A percentile compares a stretch with the other conserved stretches of the same genome.
phyloP scores from a whole-genome alignment of 2,329 filamentous ascomycete genomes.

The Chrysosporium queenslandicum region DNA sequence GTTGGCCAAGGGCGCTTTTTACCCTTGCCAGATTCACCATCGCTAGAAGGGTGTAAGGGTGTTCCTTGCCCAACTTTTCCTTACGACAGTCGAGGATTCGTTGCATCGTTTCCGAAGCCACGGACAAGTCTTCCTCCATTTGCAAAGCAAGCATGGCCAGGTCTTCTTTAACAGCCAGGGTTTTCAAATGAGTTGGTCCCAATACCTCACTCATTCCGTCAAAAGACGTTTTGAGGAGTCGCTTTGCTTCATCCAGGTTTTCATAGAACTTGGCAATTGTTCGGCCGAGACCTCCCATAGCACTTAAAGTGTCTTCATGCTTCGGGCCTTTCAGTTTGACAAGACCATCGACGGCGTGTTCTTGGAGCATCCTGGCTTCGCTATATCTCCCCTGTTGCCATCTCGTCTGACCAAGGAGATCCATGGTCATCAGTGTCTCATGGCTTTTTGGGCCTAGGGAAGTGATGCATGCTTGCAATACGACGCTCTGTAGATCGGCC shows the following conservation, averaged over 20 bases:
- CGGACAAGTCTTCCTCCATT: background rate
- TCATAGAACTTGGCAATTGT: background rate
- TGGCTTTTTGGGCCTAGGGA: constrained; percentile 20
- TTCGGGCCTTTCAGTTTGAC: constrained; percentile 24
- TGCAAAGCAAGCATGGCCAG: constrained; percentile 16
- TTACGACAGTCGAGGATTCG: constrained; percentile 19
- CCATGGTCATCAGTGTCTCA: constrained; percentile 25
- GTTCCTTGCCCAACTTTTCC: constrained; percentile 25
- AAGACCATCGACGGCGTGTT: background rate
- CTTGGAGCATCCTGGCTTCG: background rate
- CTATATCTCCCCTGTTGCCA: constrained; percentile 3
- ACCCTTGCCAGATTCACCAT: constrained; percentile 28
- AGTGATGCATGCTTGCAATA: constrained; percentile 13
- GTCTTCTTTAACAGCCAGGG: constrained; percentile 19
- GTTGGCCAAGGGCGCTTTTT: constrained; percentile 22
- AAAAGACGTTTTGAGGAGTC: constrained; percentile 17
- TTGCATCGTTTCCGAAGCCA: constrained; percentile 4
- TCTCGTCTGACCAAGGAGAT: constrained; percentile 19
- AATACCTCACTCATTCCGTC: constrained; percentile 18
- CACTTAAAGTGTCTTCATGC: constrained; percentile 29
- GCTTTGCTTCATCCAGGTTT: constrained; percentile 15
- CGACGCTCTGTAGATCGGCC: constrained; percentile 15
- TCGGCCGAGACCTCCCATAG: constrained; percentile 25
- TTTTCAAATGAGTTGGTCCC: constrained; percentile 20
- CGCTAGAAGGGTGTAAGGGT: constrained; percentile 28